Conservation (phyloP, 2,329 filamentous ascomycete genomes). For the Zasmidium angulare region DNA sequence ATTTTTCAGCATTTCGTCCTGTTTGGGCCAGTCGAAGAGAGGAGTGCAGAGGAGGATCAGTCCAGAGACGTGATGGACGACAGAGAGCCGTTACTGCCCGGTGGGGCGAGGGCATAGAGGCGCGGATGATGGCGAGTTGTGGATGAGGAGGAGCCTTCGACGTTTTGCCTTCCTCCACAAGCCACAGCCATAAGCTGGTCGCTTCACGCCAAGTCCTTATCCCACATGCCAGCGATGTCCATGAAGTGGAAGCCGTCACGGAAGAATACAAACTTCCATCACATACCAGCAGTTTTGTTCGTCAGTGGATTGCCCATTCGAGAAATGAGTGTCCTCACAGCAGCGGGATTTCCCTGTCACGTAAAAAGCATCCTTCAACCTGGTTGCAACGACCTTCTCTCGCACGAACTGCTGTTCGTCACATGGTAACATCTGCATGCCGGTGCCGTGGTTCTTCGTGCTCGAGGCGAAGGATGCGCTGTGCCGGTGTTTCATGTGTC, state of each 20-base stretch:
- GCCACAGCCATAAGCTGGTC: not conserved
- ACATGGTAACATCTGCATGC: not conserved
- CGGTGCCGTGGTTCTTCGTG: not conserved
- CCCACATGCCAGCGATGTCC: not conserved
- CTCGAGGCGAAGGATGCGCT: not conserved
- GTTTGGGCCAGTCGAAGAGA: conserved; percentile 51
- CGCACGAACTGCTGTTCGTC: not conserved
- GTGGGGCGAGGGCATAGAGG: not conserved
- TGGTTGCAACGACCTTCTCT: not conserved
- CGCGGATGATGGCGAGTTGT: not conserved
- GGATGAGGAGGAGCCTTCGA: not conserved
- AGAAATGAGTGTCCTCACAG: not conserved
- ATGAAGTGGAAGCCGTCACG: not conserved
- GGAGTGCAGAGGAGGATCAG: not conserved
- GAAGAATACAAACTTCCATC: not conserved
- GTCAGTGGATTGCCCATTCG: not conserved
- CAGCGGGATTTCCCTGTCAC: not conserved
- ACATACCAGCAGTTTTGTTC: too few relatives aligned
- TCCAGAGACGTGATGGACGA: not conserved
- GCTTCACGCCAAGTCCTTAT: not conserved
- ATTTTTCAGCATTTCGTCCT: conserved; percentile 85
- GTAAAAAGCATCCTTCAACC: not conserved
- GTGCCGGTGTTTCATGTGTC: not conserved
- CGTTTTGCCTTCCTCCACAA: not conserved
- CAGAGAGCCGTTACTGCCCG: conserved; percentile 5